Conservation (phyloP, 805 yeast species). For the Schizosaccharomyces octosporus region DNA sequence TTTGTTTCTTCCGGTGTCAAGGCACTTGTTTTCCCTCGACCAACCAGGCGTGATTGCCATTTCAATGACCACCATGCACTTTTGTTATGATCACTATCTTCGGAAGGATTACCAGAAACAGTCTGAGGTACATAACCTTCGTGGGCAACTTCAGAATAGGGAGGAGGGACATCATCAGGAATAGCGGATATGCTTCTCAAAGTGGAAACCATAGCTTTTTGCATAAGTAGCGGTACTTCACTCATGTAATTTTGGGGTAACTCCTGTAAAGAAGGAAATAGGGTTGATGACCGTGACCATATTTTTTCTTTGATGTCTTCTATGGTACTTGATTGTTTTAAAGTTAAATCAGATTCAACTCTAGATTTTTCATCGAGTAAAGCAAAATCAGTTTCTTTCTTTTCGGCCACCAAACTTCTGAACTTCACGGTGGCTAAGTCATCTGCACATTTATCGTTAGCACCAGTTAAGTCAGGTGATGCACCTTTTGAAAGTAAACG, state of each 20-base stretch:
- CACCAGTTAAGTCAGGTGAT: constrained; percentile 10
- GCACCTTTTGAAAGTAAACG: constrained; percentile 42
- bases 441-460: not conserved
- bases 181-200: not conserved
- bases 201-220: not conserved
- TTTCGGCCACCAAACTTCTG: not conserved
- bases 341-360: not conserved
- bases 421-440: not conserved
- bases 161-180: constrained; percentile 1
- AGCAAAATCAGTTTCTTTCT: not conserved
- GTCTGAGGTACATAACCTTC: not conserved
- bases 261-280: not conserved
- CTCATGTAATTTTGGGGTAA: not conserved
- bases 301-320: not conserved
- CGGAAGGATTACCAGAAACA: not conserved
- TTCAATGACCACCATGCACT: not conserved
- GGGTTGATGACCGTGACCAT: not conserved
- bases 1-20: not conserved
- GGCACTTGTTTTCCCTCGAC: not conserved
- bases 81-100: not conserved
- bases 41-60: constrained; percentile 1
- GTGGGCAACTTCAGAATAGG: not conserved
- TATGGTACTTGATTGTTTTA: not conserved
- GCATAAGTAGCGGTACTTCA: not conserved
- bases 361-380: too few relatives aligned